These are phyloP conservation scores for Gentiana macrophylla DNA, from an alignment of 257 asterid genomes.

Conservation along the genomic window DNA sequence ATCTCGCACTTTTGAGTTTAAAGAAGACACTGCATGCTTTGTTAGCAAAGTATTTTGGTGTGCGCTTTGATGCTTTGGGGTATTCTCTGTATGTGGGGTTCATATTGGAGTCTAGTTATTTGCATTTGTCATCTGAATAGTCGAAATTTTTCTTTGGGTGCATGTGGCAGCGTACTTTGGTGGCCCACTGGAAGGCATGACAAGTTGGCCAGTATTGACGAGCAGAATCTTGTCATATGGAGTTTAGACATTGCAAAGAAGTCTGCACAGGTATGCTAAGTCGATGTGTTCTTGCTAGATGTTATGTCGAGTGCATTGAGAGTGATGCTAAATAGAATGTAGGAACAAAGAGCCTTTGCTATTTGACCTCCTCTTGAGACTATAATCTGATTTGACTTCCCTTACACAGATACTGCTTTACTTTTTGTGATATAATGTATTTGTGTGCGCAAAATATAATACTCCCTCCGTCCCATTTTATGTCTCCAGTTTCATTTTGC, in stretches of 20 bases:
- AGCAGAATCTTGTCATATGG: constrained; percentile 81
- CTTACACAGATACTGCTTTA: not conserved
- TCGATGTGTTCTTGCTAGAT: not conserved
- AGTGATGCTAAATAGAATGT: not conserved
- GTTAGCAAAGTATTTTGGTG: too few species aligned
- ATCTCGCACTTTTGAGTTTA: not conserved
- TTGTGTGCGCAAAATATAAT: not conserved
- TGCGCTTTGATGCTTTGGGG: not conserved
- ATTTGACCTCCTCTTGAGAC: constrained; percentile 3
- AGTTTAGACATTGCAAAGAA: constrained; percentile 79
- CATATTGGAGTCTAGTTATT: not conserved
- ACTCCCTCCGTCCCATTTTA: too few species aligned
- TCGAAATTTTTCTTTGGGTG: too few species aligned
- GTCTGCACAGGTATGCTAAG: constrained; percentile 71
- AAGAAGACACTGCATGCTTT: not conserved
- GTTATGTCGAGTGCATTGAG: not conserved
- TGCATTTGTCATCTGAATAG: too few species aligned
- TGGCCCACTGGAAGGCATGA: constrained; percentile 98
- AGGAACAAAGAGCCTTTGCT: not conserved
- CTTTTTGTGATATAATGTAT: not conserved
- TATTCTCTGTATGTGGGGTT: not conserved
- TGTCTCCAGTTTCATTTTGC: too few species aligned
- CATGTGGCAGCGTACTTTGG: constrained; percentile 65
- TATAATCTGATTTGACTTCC: not conserved
- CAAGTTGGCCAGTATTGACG: constrained; percentile 81